A percentile compares a stretch with the other conserved stretches of the same genome.
Evolutionary conservation across 345 rosid genomes (phyloP).

Genomic region (Carallia brachiata): DNA sequence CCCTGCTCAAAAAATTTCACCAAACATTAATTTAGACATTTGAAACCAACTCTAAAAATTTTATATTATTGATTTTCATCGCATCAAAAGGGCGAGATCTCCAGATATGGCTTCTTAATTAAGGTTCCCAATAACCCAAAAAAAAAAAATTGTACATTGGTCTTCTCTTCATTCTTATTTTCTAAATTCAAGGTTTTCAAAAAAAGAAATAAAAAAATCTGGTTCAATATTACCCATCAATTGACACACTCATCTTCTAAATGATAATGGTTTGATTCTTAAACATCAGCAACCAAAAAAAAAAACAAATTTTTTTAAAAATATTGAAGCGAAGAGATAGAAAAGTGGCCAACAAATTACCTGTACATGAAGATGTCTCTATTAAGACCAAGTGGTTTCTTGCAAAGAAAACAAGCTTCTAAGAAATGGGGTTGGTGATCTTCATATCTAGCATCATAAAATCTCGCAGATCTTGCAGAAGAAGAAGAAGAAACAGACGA

Average conservation of each 20-base stretch:
- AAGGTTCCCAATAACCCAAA: too few relatives aligned
- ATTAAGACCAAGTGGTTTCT: conserved; percentile 62
- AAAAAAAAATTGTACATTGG: too few relatives aligned
- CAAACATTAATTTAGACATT: neutral
- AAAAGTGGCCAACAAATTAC: conserved; percentile 34
- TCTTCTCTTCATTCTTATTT: too few relatives aligned
- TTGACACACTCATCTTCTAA: too few relatives aligned
- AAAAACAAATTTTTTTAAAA: conserved; percentile 23
- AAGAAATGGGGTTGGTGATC: conserved; percentile 59
- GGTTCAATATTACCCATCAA: too few relatives aligned
- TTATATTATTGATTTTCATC: too few relatives aligned
- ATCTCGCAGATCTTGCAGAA: conserved; percentile 63
- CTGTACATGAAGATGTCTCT: conserved; percentile 86
- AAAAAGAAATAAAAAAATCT: too few relatives aligned
- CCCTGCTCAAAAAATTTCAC: conserved; percentile 51
- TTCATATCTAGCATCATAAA: conserved; percentile 62
- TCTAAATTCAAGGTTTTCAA: too few relatives aligned
- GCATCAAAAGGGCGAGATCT: too few relatives aligned
- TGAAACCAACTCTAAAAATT: neutral
- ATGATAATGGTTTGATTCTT: neutral
- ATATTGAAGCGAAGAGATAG: neutral
- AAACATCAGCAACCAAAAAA: neutral
- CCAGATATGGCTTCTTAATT: too few relatives aligned
- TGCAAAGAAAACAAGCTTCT: conserved; percentile 66
- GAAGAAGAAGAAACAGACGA: conserved; percentile 41